These are phyloP conservation scores for Botrytis squamosa DNA, from an alignment of 2,329 filamentous ascomycete species.

Conservation along the genomic window DNA sequence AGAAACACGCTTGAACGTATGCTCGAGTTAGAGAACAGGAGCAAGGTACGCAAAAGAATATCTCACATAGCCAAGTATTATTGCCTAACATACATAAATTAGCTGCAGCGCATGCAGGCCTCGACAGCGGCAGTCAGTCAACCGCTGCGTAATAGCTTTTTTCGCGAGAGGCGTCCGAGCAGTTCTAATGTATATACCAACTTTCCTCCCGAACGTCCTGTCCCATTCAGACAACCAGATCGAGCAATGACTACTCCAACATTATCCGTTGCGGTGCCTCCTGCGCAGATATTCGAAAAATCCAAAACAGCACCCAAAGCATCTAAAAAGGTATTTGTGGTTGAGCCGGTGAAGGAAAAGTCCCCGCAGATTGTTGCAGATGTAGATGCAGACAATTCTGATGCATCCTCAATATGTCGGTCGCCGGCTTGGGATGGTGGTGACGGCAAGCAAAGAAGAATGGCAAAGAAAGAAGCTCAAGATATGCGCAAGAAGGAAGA, in stretches of 20 bases:
- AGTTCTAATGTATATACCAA: conserved; percentile 23
- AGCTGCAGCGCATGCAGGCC: conserved; percentile 43
- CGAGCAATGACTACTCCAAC: conserved; percentile 33
- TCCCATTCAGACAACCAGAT: conserved; percentile 20
- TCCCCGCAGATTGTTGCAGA: conserved; percentile 22
- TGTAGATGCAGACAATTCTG: conserved; percentile 30
- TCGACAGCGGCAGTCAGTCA: conserved; percentile 8
- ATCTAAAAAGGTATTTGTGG: not conserved
- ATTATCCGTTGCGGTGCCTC: conserved; percentile 28
- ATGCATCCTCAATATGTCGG: conserved; percentile 51
- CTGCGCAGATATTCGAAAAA: conserved; percentile 3
- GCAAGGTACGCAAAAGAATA: conserved; percentile 50
- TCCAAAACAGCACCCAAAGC: not conserved
- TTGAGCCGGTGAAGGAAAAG: not conserved
- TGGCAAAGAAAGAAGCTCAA: conserved; percentile 44
- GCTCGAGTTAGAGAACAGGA: conserved; percentile 58
- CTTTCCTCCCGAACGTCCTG: conserved; percentile 7
- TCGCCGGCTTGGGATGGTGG: conserved; percentile 63
- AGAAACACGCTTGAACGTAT: conserved; percentile 50
- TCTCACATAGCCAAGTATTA: conserved; percentile 28
- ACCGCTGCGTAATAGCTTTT: conserved; percentile 7
- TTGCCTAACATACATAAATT: conserved; percentile 37
- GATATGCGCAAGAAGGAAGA: conserved; percentile 44
- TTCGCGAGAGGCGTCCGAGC: conserved; percentile 15
- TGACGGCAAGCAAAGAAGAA: conserved; percentile 47